These are phyloP conservation scores for Hypocrella siamensis DNA, from an alignment of 2,329 filamentous ascomycete species.

Conservation along the genomic window DNA sequence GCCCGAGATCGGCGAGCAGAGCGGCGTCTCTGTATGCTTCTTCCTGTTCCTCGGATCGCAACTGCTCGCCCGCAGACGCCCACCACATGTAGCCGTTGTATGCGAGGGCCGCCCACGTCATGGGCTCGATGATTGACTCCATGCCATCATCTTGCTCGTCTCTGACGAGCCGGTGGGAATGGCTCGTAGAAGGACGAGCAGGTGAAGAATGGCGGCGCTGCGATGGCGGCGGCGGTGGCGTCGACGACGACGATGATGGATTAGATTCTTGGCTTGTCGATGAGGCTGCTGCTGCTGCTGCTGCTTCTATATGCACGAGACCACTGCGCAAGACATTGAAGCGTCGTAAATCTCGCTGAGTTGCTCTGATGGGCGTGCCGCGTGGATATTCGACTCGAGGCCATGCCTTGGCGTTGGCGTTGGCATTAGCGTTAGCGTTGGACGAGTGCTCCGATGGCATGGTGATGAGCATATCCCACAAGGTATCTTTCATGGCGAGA, in stretches of 20 bases:
- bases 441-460: constrained; percentile 50
- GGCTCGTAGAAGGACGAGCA: constrained; percentile 11
- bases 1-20: constrained; percentile 36
- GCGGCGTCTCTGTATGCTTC: constrained; percentile 37
- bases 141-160: constrained; percentile 31
- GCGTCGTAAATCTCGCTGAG: constrained; percentile 75
- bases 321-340: constrained; percentile 55
- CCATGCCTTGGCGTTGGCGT: constrained; percentile 58
- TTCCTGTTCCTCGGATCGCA: constrained; percentile 43
- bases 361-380: constrained; percentile 59
- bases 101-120: constrained; percentile 57
- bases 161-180: constrained; percentile 12
- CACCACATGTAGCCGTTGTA: constrained; percentile 84
- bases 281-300: constrained; percentile 14
- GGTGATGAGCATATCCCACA: constrained; percentile 83
- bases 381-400: constrained; percentile 56
- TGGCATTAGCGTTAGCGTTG: constrained; percentile 39
- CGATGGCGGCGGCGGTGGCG: constrained; percentile 9
- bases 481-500: constrained; percentile 64
- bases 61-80: constrained; percentile 66
- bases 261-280: background rate
- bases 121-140: constrained; percentile 43
- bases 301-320: constrained; percentile 31
- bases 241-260: too few relatives aligned
- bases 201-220: constrained; percentile 11